Percentiles rank a stretch among this genome's conserved stretches.
Evolutionary conservation across 2,329 filamentous ascomycete genomes (phyloP).

Genomic region (Elsinoe arachidis): DNA sequence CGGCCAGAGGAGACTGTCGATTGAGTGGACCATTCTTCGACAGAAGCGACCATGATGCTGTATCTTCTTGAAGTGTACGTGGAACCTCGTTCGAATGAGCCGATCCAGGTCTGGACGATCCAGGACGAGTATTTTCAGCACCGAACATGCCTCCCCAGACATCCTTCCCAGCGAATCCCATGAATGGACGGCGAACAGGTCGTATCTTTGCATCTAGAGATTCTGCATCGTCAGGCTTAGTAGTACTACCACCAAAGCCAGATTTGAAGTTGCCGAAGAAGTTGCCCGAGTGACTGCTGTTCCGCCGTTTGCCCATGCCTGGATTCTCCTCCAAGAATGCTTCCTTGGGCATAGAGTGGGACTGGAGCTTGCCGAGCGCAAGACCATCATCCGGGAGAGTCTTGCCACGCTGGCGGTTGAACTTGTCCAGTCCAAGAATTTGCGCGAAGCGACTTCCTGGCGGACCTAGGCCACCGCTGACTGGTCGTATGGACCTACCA

Average conservation of each 20-base stretch:
- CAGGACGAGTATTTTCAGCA: constrained; percentile 28
- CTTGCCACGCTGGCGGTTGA: constrained; percentile 56
- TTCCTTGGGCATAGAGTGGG: constrained; percentile 63
- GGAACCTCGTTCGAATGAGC: constrained; percentile 53
- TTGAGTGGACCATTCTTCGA: constrained; percentile 45
- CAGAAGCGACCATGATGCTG: constrained; percentile 55
- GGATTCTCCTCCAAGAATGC: neutral
- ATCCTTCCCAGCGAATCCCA: constrained; percentile 43
- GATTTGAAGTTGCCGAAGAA: constrained; percentile 37
- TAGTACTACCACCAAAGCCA: constrained; percentile 6
- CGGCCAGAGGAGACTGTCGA: constrained; percentile 43
- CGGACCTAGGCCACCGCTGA: constrained; percentile 28
- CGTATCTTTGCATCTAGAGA: constrained; percentile 25
- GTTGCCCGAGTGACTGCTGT: constrained; percentile 46
- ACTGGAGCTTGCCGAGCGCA: constrained; percentile 60
- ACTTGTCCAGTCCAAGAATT: constrained; percentile 47
- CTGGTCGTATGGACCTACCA: constrained; percentile 42
- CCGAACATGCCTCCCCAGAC: constrained; percentile 39
- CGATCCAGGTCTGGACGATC: constrained; percentile 50
- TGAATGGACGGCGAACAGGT: constrained; percentile 40
- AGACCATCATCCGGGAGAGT: constrained; percentile 53
- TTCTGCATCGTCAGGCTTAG: constrained; percentile 14
- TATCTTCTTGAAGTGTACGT: constrained; percentile 55
- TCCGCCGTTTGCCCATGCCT: constrained; percentile 25
- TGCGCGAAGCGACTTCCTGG: constrained; percentile 47